phyloP scores from a whole-genome alignment of 345 rosid genomes.

The Eucalyptus sp. region DNA sequence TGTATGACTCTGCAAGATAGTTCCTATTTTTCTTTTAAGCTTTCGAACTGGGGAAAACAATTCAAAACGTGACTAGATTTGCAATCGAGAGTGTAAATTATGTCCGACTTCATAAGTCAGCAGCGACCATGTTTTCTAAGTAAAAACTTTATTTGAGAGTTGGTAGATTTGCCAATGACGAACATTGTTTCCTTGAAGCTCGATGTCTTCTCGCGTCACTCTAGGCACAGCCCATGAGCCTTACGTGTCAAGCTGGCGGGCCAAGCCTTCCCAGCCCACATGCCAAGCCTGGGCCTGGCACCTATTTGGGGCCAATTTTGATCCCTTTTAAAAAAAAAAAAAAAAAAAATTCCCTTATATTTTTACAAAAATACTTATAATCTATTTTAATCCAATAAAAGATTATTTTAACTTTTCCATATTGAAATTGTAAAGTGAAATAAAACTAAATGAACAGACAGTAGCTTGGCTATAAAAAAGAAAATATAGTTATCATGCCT shows the following conservation, averaged over 20 bases:
- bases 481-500: fast-evolving
- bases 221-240: too few species aligned
- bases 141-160: fast-evolving
- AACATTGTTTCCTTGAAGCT: too few species aligned
- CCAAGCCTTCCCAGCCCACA: fast-evolving
- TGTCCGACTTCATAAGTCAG: background rate
- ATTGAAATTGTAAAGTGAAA: too few species aligned
- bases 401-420: too few species aligned
- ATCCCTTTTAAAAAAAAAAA: fast-evolving
- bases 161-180: fast-evolving
- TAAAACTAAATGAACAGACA: fast-evolving
- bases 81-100: fast-evolving
- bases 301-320: too few species aligned
- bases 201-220: fast-evolving
- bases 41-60: fast-evolving
- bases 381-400: too few species aligned
- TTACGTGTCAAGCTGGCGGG: too few species aligned
- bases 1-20: fast-evolving
- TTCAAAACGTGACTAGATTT: fast-evolving
- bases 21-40: background rate
- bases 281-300: fast-evolving
- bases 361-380: too few species aligned
- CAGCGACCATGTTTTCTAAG: fast-evolving
- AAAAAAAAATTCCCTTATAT: fast-evolving
- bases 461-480: fast-evolving